Base-by-base conservation (phyloP, 2,329 filamentous ascomycete species). In the Chrysosporium keratinophilum region DNA sequence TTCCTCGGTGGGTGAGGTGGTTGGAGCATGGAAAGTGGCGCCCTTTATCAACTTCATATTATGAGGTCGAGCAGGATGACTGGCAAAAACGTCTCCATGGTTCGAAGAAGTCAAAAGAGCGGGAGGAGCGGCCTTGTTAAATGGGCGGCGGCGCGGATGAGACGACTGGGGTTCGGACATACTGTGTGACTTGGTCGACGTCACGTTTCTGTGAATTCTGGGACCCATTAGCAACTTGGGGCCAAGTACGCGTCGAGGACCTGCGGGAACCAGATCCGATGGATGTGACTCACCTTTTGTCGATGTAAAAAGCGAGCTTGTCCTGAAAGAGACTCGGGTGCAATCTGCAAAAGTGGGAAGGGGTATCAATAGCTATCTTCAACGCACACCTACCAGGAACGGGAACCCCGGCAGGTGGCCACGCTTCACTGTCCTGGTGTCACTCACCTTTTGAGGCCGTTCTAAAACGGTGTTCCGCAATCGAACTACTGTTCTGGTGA, bases 41-140 rank as follows among this genome's bases (percentile, higher is more conserved):
- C 82, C 82, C 74, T 88, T 88, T 67, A 76, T 78, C 69, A 88
- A 77, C 68, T 74, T 71, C 68, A 78, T 72, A 69, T 74, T 78
- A 63, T 60, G 63, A 62, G 60, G 63, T 52, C 52, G 57, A 39
- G 51, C 59, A 62, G 60, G 54, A 52, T 57, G 62, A 61, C 53
- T 62, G 57, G 43, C 57, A 40, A 61, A 57, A 52, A 58, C 47
- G 19, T 46, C 23, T 15, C 46, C 34, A 39, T 62, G 61, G 41
- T 50, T 28, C 19, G 51, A 46, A 33, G 64, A 61, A 15, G 62
- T 61, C n/a, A 59, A 57, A 34, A 65, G 56, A 19, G 64, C 59
- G 34, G 67, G 62, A 28, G 64, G 62, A 15, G 59, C 51, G 19
- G 62, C 58, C 54, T 63, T 65, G 62, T 64, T 65, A 64, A 67